phyloP scores from a whole-genome alignment of 805 yeast genomes.

The Yarrowia sp. region DNA sequence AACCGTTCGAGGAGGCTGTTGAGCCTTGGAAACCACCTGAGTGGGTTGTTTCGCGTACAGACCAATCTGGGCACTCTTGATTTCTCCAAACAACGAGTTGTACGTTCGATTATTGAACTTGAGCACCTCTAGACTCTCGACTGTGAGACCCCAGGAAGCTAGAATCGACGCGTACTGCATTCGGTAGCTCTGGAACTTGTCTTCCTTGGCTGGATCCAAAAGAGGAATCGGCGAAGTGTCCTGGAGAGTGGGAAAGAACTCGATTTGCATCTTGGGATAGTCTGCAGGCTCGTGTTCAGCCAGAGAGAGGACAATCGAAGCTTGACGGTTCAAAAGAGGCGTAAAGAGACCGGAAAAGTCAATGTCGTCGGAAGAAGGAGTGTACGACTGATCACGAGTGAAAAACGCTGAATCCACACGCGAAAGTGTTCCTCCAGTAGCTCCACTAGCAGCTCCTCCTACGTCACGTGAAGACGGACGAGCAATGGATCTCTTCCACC shows the following conservation, averaged over 20 bases:
- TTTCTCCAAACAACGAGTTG: slow-evolving; percentile 28
- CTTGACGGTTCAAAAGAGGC: not conserved
- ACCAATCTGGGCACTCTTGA: slow-evolving; percentile 33
- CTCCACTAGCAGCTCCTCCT: not conserved
- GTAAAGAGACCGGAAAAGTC: slow-evolving; percentile 11
- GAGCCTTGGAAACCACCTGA: not conserved
- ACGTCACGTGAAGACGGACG: not conserved
- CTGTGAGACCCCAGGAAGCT: slow-evolving; percentile 77
- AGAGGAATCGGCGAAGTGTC: slow-evolving; percentile 37
- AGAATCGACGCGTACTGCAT: slow-evolving; percentile 73
- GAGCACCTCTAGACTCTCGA: slow-evolving; percentile 72
- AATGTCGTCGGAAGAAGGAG: not conserved
- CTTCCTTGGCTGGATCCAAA: slow-evolving; percentile 42
- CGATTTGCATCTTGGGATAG: slow-evolving; percentile 15
- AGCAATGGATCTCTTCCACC: slow-evolving; percentile 5
- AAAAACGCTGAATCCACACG: not conserved
- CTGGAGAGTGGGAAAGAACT: not conserved
- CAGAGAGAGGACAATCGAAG: not conserved
- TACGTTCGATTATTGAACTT: slow-evolving; percentile 55
- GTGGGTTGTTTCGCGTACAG: not conserved
- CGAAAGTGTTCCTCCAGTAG: not conserved
- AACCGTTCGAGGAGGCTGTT: slow-evolving; percentile 2
- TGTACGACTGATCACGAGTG: not conserved
- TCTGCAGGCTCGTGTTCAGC: not conserved
- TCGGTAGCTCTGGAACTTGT: slow-evolving; percentile 47